phyloP scores from a whole-genome alignment of 225 moss, liverwort and hornwort species.

The Antitrichia curtipendula region DNA sequence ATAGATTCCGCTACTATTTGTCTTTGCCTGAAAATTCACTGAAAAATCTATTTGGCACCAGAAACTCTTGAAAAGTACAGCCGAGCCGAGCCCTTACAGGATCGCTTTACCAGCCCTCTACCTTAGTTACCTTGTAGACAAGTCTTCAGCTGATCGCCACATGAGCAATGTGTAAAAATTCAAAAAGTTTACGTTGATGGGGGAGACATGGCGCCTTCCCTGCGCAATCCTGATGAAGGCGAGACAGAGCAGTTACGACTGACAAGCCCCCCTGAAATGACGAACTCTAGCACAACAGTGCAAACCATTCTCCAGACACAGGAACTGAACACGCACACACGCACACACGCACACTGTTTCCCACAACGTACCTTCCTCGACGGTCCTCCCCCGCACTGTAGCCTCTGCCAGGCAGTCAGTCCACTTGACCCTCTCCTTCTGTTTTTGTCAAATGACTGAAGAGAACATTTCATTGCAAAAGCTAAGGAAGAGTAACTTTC shows the following conservation, averaged over 20 bases:
- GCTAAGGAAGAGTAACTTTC: too few species aligned
- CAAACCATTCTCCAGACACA: too few species aligned
- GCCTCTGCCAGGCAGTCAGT: not conserved
- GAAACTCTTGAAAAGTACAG: too few species aligned
- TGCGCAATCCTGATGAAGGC: not conserved
- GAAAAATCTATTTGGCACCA: too few species aligned
- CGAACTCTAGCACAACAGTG: not conserved
- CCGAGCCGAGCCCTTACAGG: too few species aligned
- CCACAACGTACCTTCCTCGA: not conserved
- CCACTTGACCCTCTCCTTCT: not conserved
- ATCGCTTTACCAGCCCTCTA: too few species aligned
- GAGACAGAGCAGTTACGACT: not conserved
- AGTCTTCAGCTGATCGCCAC: not conserved
- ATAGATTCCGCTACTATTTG: too few species aligned
- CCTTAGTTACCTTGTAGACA: too few species aligned
- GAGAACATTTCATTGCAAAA: not conserved
- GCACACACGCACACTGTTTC: too few species aligned
- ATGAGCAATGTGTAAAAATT: not conserved
- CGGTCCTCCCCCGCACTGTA: not conserved
- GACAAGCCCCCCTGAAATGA: not conserved
- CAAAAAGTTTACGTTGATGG: too few species aligned
- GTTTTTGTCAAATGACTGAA: not conserved
- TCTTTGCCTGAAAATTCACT: too few species aligned
- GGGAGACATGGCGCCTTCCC: not conserved
- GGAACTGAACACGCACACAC: too few species aligned